A percentile compares a stretch with the other conserved stretches of the same genome.
These are phyloP conservation scores for Maudiozyma bulderi DNA, from an alignment of 805 yeast species.

Conservation along the genomic window DNA sequence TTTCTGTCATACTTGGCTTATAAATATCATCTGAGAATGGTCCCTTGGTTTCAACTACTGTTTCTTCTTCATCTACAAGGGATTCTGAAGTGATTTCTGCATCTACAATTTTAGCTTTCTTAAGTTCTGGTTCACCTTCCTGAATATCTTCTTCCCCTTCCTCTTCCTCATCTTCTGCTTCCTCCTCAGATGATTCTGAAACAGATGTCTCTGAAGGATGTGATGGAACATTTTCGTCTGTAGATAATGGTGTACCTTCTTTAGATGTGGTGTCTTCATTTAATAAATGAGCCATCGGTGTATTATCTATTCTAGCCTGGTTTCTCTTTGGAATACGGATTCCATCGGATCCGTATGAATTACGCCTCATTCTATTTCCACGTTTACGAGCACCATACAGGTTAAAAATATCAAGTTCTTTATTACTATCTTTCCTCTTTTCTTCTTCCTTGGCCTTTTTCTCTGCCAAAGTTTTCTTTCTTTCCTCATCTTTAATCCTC, in stretches of 20 bases:
- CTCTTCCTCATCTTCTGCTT: conserved; percentile 12
- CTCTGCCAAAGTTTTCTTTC: conserved; percentile 4
- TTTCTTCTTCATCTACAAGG: conserved; percentile 2
- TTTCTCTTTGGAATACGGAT: conserved; percentile 6
- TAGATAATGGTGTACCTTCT: conserved; percentile 15
- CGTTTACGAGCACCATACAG: conserved; percentile 21
- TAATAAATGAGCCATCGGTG: conserved; percentile 24
- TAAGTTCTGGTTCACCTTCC: conserved; percentile 1
- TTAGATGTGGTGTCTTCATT: conserved; percentile 21
- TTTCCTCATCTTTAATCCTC: conserved; percentile 21
- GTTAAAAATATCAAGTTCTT: conserved; percentile 30
- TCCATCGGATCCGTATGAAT: neutral
- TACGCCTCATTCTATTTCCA: conserved; percentile 1
- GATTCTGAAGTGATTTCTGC: conserved; percentile 24
- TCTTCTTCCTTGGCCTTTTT: conserved; percentile 16
- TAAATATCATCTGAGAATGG: conserved; percentile 24
- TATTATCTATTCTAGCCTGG: conserved; percentile 9
- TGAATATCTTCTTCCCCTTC: conserved; percentile 6
- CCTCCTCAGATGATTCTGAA: conserved; percentile 8
- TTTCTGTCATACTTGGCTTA: conserved; percentile 39
- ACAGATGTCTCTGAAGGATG: conserved; percentile 10
- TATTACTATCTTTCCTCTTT: conserved; percentile 17
- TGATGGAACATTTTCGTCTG: conserved; percentile 5
- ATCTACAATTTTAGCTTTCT: conserved; percentile 11
- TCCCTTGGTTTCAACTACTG: neutral